Base-by-base conservation (phyloP, 2,329 filamentous ascomycete genomes). In the Cryphonectria carpinicola region DNA sequence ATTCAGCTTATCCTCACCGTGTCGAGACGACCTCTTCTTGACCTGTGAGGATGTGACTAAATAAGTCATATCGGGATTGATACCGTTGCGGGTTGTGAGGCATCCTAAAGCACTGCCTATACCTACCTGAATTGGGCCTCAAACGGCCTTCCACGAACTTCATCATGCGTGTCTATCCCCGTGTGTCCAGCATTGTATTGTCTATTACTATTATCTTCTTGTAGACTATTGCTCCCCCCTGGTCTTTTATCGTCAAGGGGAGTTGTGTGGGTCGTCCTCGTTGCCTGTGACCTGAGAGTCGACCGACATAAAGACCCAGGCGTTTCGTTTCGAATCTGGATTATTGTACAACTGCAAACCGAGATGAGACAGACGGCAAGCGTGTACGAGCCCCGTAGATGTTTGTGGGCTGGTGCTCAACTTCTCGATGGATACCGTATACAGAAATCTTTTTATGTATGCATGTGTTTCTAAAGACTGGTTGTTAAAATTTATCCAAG, bases 91-190 rank as follows among this genome's bases (percentile, higher is more conserved):
- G 39, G 43, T 37, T 52, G 61, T 61, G 52, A 58, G 65, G 68
- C 70, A 70, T 61, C 66, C 56, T 63, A 22, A 56, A 35, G 52
- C 60, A 65, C 52, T 64, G 41, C 35, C 58, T 54, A 43, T 60
- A 19, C 32, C 32, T 60, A 25, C 7, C 32, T 64, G 46, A 68
- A 60, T 58, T 46, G 32, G 32, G 43, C 41, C 14, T 19, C 37
- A n/a, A 63, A 52, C 37, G 19, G n/a, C 17, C 22, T 28, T 60
- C 49, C 11, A 60, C 22, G 8, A 19, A 49, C 35, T 6, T 37
- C 35, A 35, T 60, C 4, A 22, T 37, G 10, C 6, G 17, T 13
- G 14, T 22, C 14, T 8, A 17, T 60, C 13, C 4, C 10, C 25
- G 4, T 56, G n/a, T 4, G n/a, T 1, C 17, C 32, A 35, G 19